phyloP scores from a whole-genome alignment of 2,329 filamentous ascomycete genomes.

The Xylariaceae sp. region DNA sequence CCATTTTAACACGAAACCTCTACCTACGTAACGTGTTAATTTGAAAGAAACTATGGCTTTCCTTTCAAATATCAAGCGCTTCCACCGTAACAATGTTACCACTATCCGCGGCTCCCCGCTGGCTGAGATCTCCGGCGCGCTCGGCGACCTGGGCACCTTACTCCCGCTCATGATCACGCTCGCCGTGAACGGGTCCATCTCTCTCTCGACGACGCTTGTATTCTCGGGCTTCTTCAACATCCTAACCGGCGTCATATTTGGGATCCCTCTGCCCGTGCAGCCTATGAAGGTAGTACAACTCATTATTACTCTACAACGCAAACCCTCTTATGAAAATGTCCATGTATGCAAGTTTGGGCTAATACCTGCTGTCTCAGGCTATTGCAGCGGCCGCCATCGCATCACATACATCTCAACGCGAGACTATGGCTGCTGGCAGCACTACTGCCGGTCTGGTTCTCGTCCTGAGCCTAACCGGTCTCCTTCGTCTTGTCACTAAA shows the following conservation, averaged over 20 bases:
- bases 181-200: constrained; percentile 77
- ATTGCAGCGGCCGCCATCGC: constrained; percentile 91
- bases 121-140: constrained; percentile 84
- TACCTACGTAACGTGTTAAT: too few species aligned
- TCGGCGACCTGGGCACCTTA: constrained; percentile 76
- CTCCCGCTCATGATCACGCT: constrained; percentile 82
- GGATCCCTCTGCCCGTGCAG: constrained; percentile 89
- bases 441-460: constrained; percentile 78
- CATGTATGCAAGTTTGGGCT: constrained; percentile 2
- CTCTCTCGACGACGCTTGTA: constrained; percentile 82
- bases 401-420: constrained; percentile 66
- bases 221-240: constrained; percentile 91
- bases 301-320: background rate
- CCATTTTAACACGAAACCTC: too few species aligned
- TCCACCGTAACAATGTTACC: constrained; percentile 56
- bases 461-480: constrained; percentile 77
- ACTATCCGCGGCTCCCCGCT: constrained; percentile 56
- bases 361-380: constrained; percentile 55
- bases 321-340: background rate
- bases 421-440: constrained; percentile 83
- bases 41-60: constrained; percentile 34
- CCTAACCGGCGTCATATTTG: constrained; percentile 80
- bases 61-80: constrained; percentile 40
- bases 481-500: constrained; percentile 76
- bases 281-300: constrained; percentile 68